Percentiles rank a stretch among this genome's conserved stretches.
These are phyloP conservation scores for Candida chauliodis DNA, from an alignment of 805 yeast genomes.

Conservation along the genomic window DNA sequence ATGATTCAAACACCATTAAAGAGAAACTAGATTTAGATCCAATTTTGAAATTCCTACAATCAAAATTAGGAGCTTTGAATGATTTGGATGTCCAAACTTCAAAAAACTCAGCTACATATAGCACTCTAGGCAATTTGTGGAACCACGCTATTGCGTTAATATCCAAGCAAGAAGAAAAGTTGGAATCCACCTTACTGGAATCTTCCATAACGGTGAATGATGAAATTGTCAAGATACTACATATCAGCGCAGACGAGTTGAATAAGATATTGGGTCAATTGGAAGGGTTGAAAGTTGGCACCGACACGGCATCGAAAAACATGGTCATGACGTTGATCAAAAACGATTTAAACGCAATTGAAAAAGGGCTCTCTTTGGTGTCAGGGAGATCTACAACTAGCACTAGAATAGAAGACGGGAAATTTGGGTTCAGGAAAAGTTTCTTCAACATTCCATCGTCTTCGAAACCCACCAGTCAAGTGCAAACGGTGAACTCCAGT, in stretches of 20 bases:
- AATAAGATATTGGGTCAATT: slow-evolving; percentile 2
- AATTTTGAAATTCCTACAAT: slow-evolving; percentile 24
- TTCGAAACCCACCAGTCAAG: slow-evolving; percentile 8
- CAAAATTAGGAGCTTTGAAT: slow-evolving; percentile 24
- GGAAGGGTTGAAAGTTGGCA: background rate
- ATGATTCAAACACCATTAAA: slow-evolving; percentile 29
- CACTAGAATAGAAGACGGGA: background rate
- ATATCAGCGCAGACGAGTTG: slow-evolving; percentile 7
- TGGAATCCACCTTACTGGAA: slow-evolving; percentile 14
- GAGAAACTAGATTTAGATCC: slow-evolving; percentile 34
- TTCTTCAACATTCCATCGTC: slow-evolving; percentile 2
- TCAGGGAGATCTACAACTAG: background rate
- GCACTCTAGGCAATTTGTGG: slow-evolving; percentile 27
- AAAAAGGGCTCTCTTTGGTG: slow-evolving; percentile 7
- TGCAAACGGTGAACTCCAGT: background rate
- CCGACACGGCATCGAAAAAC: background rate
- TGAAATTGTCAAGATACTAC: slow-evolving; percentile 4
- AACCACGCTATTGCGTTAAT: slow-evolving; percentile 19
- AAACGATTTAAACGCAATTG: slow-evolving; percentile 6
- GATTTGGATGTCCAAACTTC: slow-evolving; percentile 24
- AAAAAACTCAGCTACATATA: slow-evolving; percentile 23
- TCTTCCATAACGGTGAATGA: background rate
- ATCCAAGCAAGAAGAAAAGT: slow-evolving; percentile 23
- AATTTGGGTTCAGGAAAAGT: background rate
- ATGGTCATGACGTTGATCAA: background rate